These are phyloP conservation scores for Pseudoneurospora amorphoporcata DNA, from an alignment of 495 filamentous ascomycete genomes.

Conservation along the genomic window DNA sequence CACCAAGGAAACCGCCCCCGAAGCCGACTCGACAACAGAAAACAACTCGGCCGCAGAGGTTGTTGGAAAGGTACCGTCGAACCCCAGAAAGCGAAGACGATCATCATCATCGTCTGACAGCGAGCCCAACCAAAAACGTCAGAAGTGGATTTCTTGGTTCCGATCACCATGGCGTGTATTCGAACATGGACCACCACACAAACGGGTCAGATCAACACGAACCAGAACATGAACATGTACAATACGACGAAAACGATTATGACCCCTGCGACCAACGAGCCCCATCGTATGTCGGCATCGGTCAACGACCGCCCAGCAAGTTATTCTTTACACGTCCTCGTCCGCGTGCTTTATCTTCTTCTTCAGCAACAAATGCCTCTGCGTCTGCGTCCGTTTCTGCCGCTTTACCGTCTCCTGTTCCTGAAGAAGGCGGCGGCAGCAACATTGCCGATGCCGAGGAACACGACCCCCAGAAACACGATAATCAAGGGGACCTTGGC, in stretches of 20 bases:
- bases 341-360: neutral
- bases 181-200: neutral
- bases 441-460: neutral
- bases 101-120: neutral
- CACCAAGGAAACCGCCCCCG: neutral
- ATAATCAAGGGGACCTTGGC: neutral
- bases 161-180: no score
- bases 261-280: neutral
- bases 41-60: neutral
- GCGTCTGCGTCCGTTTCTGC: neutral
- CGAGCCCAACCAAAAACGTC: neutral
- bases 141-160: neutral
- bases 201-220: neutral
- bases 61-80: neutral
- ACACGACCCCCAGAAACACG: neutral
- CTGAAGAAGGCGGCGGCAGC: neutral
- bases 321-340: neutral
- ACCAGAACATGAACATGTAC: neutral
- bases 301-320: neutral
- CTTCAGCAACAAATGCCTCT: neutral
- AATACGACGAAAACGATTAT: neutral
- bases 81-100: neutral
- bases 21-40: neutral
- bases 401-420: neutral
- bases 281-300: neutral